Evolutionary conservation across 768 basidiomycete genomes (phyloP), one percentile per base, ranked within the genome.

Genomic region (Mycena rosella): DNA sequence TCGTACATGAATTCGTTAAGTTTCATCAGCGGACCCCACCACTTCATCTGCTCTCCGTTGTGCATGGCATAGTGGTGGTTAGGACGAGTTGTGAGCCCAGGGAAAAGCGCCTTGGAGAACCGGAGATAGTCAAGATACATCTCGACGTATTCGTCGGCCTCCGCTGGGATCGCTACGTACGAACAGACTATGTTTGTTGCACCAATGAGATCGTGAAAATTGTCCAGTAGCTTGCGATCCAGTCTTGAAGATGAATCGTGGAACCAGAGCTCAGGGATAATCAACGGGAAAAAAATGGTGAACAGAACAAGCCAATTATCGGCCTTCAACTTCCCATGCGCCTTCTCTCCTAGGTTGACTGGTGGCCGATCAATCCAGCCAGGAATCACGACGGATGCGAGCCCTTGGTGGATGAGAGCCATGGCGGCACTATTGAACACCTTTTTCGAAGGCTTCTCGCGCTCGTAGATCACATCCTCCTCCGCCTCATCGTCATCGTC

Each of bases 301-400:
- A 65, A 57, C 38, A 65, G 15, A n/a, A 65, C 63, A 45, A 61
- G 29, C 71, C 73, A 73, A 45, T 73, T 71, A 36, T 73, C 73
- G 18, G 71, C 70, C 36, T 71, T 72, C n/a, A 73, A 53, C 47
- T 72, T 72, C 26, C 71, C 73, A 17, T 72, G 70, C 10, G 61
- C 17, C 15, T 65, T 62, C 22, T 70, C 67, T 29, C 73, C 71
- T 27, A 72, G 63, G 29, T 73, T 72, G n/a, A 55, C 62, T 17
- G 71, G 73, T 30, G 56, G 63, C 20, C 56, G 57, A 30, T 60
- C 59, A 18, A 45, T 58, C 56, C 56, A 58, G 30, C 42, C 7
- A 5, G 57, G 57, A 17, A 59, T 59, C 8, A 59, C 44, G 18
- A 59, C 44, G 13, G 20, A 13, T 2, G 57, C 57, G 1, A 59